Evolutionary conservation across 306 rosid species (phyloP), one percentile per base, ranked within the genome.

Genomic region (Castanea mollissima): DNA sequence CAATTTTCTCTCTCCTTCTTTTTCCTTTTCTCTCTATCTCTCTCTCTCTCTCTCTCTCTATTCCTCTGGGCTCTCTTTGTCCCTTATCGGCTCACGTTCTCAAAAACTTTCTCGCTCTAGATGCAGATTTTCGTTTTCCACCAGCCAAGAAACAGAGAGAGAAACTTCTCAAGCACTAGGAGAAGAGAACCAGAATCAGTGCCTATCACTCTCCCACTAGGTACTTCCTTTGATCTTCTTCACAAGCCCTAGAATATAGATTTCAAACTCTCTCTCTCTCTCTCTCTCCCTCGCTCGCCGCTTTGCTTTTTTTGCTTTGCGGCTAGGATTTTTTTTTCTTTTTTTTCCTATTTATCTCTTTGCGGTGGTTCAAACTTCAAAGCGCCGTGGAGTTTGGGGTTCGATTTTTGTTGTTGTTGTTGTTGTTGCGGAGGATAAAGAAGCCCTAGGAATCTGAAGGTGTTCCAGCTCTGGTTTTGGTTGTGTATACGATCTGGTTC

Each of bases 1-100:
- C 67, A 74, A 80, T 57, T 44, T 87, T 41, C 79, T 88, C 90
- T 87, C 89, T 81, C 79, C 85, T 34, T 38, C 68, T 60, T 55
- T 41, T 41, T 8, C 46, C 46, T 41, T 29, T 29, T 29, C 31
- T 29, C 8, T 38, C 10, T 38, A 10, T 73, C 62, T 76, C 67
- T 67, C 71, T 62, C 75, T 23, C 27, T 27, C 31, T 27, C 8
- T 41, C 11, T 38, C 46, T 73, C 54, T 76, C 67, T 67, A 74
- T 62, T 73, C 77, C 86, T 85, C 89, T 44, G 73, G 86, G 85
- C 83, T 85, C 90, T 69, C 89, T 83, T 87, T 89, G 91, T 81
- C 84, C 90, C 94, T 90, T 94, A 86, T 88, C 97, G 91, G 74
- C 88, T 90, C 92, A 79, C 85, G 86, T 87, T 86, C 90, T 87